A percentile compares a stretch with the other conserved stretches of the same genome.
Evolutionary conservation across 139 green algal genomes (phyloP).

Genomic region (Axilococcus clingmanii): DNA sequence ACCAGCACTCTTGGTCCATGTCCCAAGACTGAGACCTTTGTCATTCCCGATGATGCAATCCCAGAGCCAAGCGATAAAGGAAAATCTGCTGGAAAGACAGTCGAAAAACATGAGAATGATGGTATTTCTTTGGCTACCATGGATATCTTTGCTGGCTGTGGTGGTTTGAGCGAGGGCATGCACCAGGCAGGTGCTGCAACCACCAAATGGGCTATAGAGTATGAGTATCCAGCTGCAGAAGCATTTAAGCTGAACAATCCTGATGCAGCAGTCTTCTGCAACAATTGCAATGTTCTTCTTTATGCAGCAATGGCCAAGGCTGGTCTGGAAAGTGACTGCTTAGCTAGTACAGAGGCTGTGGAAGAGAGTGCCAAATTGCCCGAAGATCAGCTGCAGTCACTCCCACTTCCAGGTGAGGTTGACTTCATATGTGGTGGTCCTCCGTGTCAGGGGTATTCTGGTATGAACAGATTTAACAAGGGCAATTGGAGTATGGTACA

Average conservation of each 20-base stretch:
- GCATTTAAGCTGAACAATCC: slow-evolving; percentile 88
- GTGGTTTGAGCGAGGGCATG: slow-evolving; percentile 87
- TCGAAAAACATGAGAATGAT: slow-evolving; percentile 18
- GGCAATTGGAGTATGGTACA: slow-evolving; percentile 91
- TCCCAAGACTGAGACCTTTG: slow-evolving; percentile 7
- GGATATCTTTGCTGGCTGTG: slow-evolving; percentile 97
- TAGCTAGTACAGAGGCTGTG: slow-evolving; percentile 24
- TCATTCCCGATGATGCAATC: background rate
- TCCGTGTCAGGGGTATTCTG: slow-evolving; percentile 94
- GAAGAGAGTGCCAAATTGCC: slow-evolving; percentile 24
- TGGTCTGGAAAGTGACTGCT: slow-evolving; percentile 50
- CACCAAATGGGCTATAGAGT: slow-evolving; percentile 92
- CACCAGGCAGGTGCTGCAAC: slow-evolving; percentile 69
- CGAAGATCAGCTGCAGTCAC: slow-evolving; percentile 15
- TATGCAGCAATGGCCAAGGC: slow-evolving; percentile 71
- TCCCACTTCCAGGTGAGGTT: slow-evolving; percentile 78
- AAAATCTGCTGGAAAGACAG: slow-evolving; percentile 1
- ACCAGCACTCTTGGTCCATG: slow-evolving; percentile 14
- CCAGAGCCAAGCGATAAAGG: slow-evolving; percentile 17
- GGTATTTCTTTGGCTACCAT: slow-evolving; percentile 56
- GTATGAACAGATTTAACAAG: slow-evolving; percentile 99
- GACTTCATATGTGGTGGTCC: slow-evolving; percentile 93
- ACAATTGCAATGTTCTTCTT: slow-evolving; percentile 93
- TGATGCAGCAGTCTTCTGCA: slow-evolving; percentile 47
- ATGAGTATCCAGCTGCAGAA: slow-evolving; percentile 77